Base-by-base conservation (phyloP, 2,329 filamentous ascomycete genomes). In the Chaetomium sp. region DNA sequence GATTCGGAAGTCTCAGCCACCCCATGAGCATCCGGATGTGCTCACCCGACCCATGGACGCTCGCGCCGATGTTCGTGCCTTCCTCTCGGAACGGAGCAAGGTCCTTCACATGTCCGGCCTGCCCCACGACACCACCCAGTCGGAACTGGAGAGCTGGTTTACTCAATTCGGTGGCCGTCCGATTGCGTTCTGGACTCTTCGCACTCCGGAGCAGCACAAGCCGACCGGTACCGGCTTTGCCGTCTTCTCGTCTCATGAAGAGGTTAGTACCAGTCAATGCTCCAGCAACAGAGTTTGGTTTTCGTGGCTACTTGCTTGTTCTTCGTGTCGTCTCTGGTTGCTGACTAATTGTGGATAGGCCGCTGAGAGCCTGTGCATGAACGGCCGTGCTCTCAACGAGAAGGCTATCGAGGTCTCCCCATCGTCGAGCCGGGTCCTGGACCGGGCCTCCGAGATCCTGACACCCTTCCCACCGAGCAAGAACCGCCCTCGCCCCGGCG, bases 341-440 rank as follows among this genome's bases (percentile, higher is more conserved):
- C 37, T 7, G 10, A 32, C 54, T 47, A 36, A 49, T 43, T 35
- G n/a, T 14, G 19, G n/a, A 0, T 45, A 96, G 92, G 94, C 94
- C 65, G 94, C 94, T 49, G 94, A 99, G 72, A 95, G 90, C 72
- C 81, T 99, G 57, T 97, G 94, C 77, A 99, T 99, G 94, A 99
- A 99, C 68, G 94, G 94, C 53, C 90, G 94, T 67, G 94, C 94
- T 52, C 80, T 99, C 58, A 99, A 97, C 69, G 94, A 99, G 73
- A 97, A 97, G 78, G 94, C 94, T 62, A 97, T 99, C 68, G 94
- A 99, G 73, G 94, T 99, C 57, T 96, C 94, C 4, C 94, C 94
- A 8, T 97, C 92, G 7, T 96, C 90, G n/a, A 95, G 89, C 75
- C 87, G 94, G 56, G 94, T 99, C 52, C 83, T 99, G 57, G 94